phyloP scores from a whole-genome alignment of 2,329 filamentous ascomycete genomes.

The Aspergillus proliferans region DNA sequence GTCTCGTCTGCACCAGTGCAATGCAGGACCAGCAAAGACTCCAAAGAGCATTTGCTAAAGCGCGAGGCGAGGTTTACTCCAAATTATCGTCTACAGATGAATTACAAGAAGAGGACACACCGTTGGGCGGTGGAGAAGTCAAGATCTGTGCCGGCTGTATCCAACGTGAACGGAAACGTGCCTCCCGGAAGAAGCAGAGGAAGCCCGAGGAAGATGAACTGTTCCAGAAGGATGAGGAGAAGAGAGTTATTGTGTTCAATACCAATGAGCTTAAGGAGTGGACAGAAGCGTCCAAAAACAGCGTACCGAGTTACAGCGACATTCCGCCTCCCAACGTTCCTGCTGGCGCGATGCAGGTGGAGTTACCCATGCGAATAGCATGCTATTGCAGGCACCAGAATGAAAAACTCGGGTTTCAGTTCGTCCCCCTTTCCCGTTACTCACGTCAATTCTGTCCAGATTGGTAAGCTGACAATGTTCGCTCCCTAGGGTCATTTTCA shows the following conservation, averaged over 20 bases:
- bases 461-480: constrained; percentile 14
- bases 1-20: constrained; percentile 84
- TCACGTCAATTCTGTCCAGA: background rate
- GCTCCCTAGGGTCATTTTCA: constrained; percentile 69
- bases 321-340: constrained; percentile 26
- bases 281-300: constrained; percentile 56
- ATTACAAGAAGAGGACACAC: constrained; percentile 61
- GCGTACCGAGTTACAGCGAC: constrained; percentile 41
- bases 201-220: constrained; percentile 87
- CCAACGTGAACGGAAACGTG: constrained; percentile 81
- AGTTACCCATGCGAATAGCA: constrained; percentile 88
- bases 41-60: constrained; percentile 60
- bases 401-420: constrained; percentile 82
- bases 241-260: constrained; percentile 85
- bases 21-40: constrained; percentile 67
- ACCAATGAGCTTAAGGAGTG: constrained; percentile 81
- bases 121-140: constrained; percentile 86
- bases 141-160: constrained; percentile 90
- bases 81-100: constrained; percentile 40
- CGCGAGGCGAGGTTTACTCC: constrained; percentile 40
- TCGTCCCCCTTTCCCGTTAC: constrained; percentile 14
- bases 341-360: constrained; percentile 65
- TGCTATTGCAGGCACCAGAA: constrained; percentile 95
- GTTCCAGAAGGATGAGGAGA: constrained; percentile 73
- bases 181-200: constrained; percentile 86